Evolutionary conservation across 2,329 filamentous ascomycete species (phyloP).

Genomic region (Fonsecaea monophora): DNA sequence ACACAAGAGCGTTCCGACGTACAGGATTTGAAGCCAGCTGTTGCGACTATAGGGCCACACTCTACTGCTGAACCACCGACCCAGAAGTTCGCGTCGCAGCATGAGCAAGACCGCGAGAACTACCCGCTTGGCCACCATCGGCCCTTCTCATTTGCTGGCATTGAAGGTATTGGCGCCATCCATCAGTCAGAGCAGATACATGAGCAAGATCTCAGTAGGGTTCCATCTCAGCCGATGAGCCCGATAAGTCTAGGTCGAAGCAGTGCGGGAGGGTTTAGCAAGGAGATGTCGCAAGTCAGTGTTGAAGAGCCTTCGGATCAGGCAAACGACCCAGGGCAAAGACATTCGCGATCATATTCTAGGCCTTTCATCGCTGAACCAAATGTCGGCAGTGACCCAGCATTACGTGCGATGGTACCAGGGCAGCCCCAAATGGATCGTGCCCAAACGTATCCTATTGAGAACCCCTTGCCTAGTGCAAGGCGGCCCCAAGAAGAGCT

Average conservation of each 20-base stretch:
- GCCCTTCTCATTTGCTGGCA: conserved; percentile 33
- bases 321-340: conserved; percentile 16
- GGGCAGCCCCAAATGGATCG: conserved; percentile 25
- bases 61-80: neutral
- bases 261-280: conserved; percentile 23
- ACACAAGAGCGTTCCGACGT: conserved; percentile 8
- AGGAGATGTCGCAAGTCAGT: conserved; percentile 34
- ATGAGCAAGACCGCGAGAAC: conserved; percentile 1
- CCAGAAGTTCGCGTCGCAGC: neutral
- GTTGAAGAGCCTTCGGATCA: conserved; percentile 31
- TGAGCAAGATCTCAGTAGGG: conserved; percentile 17
- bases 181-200: conserved; percentile 15
- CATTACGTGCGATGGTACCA: conserved; percentile 20
- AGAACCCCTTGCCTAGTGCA: conserved; percentile 37
- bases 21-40: neutral
- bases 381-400: conserved; percentile 29
- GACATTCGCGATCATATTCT: conserved; percentile 33
- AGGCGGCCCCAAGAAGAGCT: conserved; percentile 32
- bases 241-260: conserved; percentile 32
- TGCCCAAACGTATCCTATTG: conserved; percentile 28
- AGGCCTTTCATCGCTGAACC: conserved; percentile 31
- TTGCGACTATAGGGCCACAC: neutral
- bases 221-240: conserved; percentile 29
- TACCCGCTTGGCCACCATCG: conserved; percentile 1
- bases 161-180: conserved; percentile 25